Percentiles rank a stretch among this genome's conserved stretches.
These are phyloP conservation scores for Diaporthe batatas DNA, from an alignment of 2,329 filamentous ascomycete species.

Conservation along the genomic window DNA sequence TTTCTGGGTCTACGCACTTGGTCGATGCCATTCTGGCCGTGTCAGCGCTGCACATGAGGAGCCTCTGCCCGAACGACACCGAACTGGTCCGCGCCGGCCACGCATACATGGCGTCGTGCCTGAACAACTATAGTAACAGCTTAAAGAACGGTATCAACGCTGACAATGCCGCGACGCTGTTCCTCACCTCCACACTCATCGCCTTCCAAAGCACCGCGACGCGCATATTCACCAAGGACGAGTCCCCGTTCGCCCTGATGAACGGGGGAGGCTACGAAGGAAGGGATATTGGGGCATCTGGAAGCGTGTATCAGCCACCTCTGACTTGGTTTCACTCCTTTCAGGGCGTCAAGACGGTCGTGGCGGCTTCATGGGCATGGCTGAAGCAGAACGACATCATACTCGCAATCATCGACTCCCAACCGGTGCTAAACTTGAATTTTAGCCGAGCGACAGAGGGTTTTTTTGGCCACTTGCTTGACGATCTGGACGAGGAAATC, in stretches of 20 bases:
- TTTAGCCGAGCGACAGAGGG: slow-evolving; percentile 65
- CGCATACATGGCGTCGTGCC: slow-evolving; percentile 73
- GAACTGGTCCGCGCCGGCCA: slow-evolving; percentile 73
- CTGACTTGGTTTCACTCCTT: slow-evolving; percentile 76
- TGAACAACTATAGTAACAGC: slow-evolving; percentile 70
- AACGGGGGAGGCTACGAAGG: slow-evolving; percentile 44
- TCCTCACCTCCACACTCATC: slow-evolving; percentile 73
- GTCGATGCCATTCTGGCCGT: slow-evolving; percentile 75
- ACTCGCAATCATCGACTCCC: slow-evolving; percentile 73
- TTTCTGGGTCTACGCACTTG: slow-evolving; percentile 69
- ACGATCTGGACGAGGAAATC: slow-evolving; percentile 70
- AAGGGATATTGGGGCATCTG: slow-evolving; percentile 39
- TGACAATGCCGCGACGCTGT: slow-evolving; percentile 72
- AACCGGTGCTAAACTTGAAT: slow-evolving; percentile 72
- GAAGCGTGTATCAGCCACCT: slow-evolving; percentile 67
- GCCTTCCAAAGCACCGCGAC: slow-evolving; percentile 76
- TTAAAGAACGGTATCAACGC: slow-evolving; percentile 69
- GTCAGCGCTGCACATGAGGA: slow-evolving; percentile 72
- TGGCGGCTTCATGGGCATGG: slow-evolving; percentile 74
- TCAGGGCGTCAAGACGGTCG: slow-evolving; percentile 75
- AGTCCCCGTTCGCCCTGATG: slow-evolving; percentile 53
- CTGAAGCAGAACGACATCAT: slow-evolving; percentile 69
- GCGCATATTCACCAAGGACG: slow-evolving; percentile 72
- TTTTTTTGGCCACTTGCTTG: slow-evolving; percentile 73
- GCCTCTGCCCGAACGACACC: slow-evolving; percentile 68